phyloP scores from a whole-genome alignment of 2,329 filamentous ascomycete species.

The Pseudogymnoascus sp. region DNA sequence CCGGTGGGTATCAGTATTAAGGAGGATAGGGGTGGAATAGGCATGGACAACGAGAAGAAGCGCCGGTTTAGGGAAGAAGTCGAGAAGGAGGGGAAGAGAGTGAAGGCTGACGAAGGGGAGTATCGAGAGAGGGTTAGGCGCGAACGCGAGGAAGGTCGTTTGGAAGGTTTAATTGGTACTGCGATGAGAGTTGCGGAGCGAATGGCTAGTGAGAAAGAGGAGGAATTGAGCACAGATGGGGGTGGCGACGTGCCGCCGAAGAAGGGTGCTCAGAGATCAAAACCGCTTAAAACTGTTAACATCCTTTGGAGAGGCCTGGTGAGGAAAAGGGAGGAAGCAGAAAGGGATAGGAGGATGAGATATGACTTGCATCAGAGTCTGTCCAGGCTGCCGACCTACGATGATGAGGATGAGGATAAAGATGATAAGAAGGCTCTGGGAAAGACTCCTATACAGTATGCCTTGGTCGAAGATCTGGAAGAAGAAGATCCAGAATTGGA shows the following conservation, averaged over 20 bases:
- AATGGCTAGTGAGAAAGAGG: constrained; percentile 43
- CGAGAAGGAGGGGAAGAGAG: constrained; percentile 51
- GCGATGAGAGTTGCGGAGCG: constrained; percentile 80
- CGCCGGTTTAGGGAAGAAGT: constrained; percentile 62
- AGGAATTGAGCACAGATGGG: constrained; percentile 17
- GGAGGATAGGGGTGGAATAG: constrained; percentile 75
- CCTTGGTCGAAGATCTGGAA: constrained; percentile 62
- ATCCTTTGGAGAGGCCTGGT: constrained; percentile 75
- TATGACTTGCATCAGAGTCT: constrained; percentile 62
- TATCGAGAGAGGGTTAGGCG: constrained; percentile 66
- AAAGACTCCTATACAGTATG: constrained; percentile 48
- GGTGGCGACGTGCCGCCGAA: constrained; percentile 20
- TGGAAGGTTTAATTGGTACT: constrained; percentile 64
- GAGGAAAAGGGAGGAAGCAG: constrained; percentile 61
- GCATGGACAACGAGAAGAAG: constrained; percentile 77
- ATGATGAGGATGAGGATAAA: constrained; percentile 62
- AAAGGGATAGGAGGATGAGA: constrained; percentile 60
- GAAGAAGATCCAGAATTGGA: constrained; percentile 76
- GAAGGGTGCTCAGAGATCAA: constrained; percentile 32
- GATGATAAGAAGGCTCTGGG: constrained; percentile 68
- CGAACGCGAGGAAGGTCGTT: constrained; percentile 62
- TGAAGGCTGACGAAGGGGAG: constrained; percentile 60
- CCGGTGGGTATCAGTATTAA: constrained; percentile 73
- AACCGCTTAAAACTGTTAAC: constrained; percentile 61
- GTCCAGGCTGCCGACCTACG: constrained; percentile 57